phyloP scores from a whole-genome alignment of 1,284 basidiomycete species.

The Ceratobasidium sp. region DNA sequence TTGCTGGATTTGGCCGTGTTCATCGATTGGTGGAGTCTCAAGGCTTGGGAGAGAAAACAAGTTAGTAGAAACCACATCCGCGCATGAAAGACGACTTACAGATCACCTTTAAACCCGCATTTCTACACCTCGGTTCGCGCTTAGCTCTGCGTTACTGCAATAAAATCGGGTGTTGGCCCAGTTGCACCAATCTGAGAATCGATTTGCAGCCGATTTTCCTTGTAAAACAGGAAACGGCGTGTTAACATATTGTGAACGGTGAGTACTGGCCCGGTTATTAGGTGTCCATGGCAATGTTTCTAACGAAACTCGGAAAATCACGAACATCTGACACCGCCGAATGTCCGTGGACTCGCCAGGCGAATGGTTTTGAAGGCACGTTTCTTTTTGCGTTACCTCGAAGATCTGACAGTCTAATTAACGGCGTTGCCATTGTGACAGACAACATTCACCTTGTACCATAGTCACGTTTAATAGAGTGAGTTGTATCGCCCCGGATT shows the following conservation, averaged over 20 bases:
- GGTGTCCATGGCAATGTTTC: background rate
- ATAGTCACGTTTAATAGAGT: slow-evolving; percentile 7
- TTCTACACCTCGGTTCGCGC: background rate
- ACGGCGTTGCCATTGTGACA: slow-evolving; percentile 5
- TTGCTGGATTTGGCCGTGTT: background rate
- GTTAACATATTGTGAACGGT: background rate
- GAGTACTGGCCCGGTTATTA: background rate
- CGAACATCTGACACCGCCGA: background rate
- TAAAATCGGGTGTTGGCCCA: background rate
- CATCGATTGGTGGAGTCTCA: slow-evolving; percentile 20
- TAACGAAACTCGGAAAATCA: background rate
- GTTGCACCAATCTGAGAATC: background rate
- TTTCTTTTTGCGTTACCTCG: background rate
- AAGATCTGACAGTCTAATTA: background rate
- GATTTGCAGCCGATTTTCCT: background rate
- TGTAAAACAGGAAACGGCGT: background rate
- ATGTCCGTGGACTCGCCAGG: background rate
- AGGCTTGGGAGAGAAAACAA: background rate
- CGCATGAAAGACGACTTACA: background rate
- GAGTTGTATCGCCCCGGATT: background rate
- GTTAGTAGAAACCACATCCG: slow-evolving; percentile 1
- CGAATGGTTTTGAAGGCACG: slow-evolving; percentile 20
- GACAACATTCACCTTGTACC: background rate
- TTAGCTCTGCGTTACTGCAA: background rate
- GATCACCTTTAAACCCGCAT: too few relatives aligned